These are phyloP conservation scores for Keqinozyma sinolaborantium DNA, from an alignment of 1,139 yeast species.

Conservation along the genomic window DNA sequence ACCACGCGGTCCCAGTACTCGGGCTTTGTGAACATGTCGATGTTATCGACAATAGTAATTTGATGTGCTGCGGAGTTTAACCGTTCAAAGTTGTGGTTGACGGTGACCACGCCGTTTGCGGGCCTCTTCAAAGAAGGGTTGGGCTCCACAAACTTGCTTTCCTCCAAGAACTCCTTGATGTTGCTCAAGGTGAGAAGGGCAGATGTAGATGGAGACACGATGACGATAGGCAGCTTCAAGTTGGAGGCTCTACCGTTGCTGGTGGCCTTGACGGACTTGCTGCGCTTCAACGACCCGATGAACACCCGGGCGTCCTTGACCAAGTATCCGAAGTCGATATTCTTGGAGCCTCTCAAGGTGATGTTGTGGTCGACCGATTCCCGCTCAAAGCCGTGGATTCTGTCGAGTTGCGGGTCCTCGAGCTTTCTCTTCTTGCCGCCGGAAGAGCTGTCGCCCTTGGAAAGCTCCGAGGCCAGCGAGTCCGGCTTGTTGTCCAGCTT, in stretches of 20 bases:
- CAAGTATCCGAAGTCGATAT: slow-evolving; percentile 69
- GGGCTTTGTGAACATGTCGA: slow-evolving; percentile 85
- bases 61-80: slow-evolving; percentile 53
- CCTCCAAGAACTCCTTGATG: slow-evolving; percentile 77
- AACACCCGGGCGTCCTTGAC: slow-evolving; percentile 69
- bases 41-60: slow-evolving; percentile 81
- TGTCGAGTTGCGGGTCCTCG: slow-evolving; percentile 54
- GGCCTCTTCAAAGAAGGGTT: slow-evolving; percentile 30
- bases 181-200: slow-evolving; percentile 79
- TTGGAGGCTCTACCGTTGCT: slow-evolving; percentile 13
- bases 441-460: slow-evolving; percentile 3
- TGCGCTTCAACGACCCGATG: slow-evolving; percentile 49
- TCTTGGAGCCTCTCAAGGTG: slow-evolving; percentile 73
- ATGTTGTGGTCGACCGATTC: slow-evolving; percentile 75
- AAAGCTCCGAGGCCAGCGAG: slow-evolving; percentile 5
- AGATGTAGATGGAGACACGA: slow-evolving; percentile 93
- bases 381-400: slow-evolving; percentile 59
- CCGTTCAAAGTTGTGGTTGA: slow-evolving; percentile 55
- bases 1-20: slow-evolving; percentile 97
- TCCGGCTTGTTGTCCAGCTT: slow-evolving; percentile 15
- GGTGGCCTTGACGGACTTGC: slow-evolving; percentile 20
- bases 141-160: slow-evolving; percentile 69
- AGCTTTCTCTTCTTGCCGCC: slow-evolving; percentile 22
- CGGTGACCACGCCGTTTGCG: slow-evolving; percentile 40
- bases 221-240: slow-evolving; percentile 81